Conservation (phyloP, 768 basidiomycete species). For the Hygrocybe coccinea region DNA sequence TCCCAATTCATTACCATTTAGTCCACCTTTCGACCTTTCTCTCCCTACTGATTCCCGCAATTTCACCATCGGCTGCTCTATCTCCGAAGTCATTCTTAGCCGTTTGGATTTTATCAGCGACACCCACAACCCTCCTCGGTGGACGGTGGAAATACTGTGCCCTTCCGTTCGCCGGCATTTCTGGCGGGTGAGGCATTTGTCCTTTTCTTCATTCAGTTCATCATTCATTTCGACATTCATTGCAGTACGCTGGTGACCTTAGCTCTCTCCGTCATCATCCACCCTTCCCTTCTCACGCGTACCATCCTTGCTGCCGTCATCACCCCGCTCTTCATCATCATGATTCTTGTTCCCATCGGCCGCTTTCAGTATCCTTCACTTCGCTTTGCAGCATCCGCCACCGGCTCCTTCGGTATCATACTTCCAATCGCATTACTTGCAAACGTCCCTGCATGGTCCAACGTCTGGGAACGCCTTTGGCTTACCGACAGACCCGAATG, state of each 20-base stretch:
- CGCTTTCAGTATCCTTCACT: conserved; percentile 43
- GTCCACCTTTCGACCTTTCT: conserved; percentile 61
- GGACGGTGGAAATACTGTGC: conserved; percentile 54
- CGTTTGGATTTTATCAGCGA: conserved; percentile 52
- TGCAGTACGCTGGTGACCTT: conserved; percentile 43
- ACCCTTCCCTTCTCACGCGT: conserved; percentile 48
- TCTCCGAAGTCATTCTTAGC: conserved; percentile 48
- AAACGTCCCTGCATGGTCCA: conserved; percentile 48
- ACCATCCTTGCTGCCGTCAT: conserved; percentile 37
- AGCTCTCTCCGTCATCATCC: conserved; percentile 50
- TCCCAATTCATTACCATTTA: conserved; percentile 16
- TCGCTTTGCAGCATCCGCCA: conserved; percentile 47
- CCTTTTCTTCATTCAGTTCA: background rate
- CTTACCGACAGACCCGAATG: conserved; percentile 42
- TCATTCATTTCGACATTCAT: conserved; percentile 1
- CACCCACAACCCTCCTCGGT: conserved; percentile 44
- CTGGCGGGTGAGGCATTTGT: conserved; percentile 47
- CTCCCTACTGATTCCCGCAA: conserved; percentile 50
- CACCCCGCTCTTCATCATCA: conserved; percentile 29
- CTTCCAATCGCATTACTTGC: conserved; percentile 52
- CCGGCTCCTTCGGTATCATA: conserved; percentile 54
- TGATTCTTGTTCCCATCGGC: conserved; percentile 37
- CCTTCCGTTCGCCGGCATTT: conserved; percentile 42
- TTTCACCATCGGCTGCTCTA: conserved; percentile 43
- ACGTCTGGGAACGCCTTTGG: conserved; percentile 62